These are phyloP conservation scores for Discostella stelligera DNA, from an alignment of 352 stramenopile genomes.

Conservation along the genomic window DNA sequence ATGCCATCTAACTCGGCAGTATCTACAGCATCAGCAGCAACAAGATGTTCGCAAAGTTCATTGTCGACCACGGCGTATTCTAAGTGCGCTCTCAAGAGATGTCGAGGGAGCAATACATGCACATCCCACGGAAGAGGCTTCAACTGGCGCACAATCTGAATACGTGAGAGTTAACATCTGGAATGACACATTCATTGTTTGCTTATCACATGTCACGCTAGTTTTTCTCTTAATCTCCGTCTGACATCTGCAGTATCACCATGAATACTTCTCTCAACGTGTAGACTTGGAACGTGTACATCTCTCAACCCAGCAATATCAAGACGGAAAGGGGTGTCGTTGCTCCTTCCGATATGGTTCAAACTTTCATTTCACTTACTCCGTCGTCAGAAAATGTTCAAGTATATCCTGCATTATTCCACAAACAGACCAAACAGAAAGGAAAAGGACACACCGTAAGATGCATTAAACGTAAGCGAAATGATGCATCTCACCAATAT, in stretches of 20 bases:
- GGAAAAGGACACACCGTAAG: constrained; percentile 62
- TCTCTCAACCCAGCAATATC: constrained; percentile 65
- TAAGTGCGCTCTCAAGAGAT: background rate
- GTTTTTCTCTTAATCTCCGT: background rate
- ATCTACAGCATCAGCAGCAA: background rate
- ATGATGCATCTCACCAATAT: background rate
- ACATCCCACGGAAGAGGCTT: background rate
- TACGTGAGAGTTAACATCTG: constrained; percentile 5
- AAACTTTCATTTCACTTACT: constrained; percentile 66
- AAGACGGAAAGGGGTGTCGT: constrained; percentile 58
- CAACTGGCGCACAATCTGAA: constrained; percentile 3
- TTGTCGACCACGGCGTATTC: background rate
- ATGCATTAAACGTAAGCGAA: constrained; percentile 54
- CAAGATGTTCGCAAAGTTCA: background rate
- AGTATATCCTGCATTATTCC: constrained; percentile 44
- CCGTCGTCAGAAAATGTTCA: constrained; percentile 30
- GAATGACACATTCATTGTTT: no score
- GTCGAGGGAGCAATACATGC: background rate
- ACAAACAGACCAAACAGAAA: constrained; percentile 43
- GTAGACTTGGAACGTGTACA: constrained; percentile 71
- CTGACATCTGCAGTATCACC: background rate
- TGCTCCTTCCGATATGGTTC: constrained; percentile 50
- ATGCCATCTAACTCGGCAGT: background rate
- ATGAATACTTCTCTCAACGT: background rate
- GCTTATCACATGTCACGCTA: no score